Conservation (phyloP, 108 stramenopile genomes). For the Skeletonema grethae region DNA sequence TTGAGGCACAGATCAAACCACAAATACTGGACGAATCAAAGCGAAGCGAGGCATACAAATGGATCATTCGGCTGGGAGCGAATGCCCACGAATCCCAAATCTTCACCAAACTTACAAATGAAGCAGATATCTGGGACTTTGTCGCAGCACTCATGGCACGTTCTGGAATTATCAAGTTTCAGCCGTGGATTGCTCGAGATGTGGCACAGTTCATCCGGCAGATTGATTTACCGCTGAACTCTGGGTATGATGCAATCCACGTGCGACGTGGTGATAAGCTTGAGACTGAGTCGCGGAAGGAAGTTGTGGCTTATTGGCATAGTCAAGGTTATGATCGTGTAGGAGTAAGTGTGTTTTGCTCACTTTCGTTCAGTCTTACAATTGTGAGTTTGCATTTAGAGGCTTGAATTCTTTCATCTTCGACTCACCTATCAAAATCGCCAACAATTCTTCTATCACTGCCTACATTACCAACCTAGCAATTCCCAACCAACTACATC, state of each 20-base stretch:
- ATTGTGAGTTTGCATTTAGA: not conserved
- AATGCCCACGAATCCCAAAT: slow-evolving; percentile 27
- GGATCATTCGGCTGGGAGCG: slow-evolving; percentile 32
- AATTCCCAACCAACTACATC: slow-evolving; percentile 29
- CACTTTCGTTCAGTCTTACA: not conserved
- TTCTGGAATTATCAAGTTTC: slow-evolving; percentile 28
- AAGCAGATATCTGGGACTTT: slow-evolving; percentile 38
- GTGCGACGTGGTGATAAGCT: slow-evolving; percentile 40
- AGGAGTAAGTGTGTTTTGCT: not conserved
- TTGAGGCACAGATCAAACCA: not conserved
- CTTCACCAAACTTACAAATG: slow-evolving; percentile 13
- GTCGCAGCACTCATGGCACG: slow-evolving; percentile 34
- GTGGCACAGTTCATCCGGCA: slow-evolving; percentile 25
- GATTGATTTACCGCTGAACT: slow-evolving; percentile 22
- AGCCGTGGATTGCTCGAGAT: slow-evolving; percentile 45
- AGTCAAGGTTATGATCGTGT: slow-evolving; percentile 4
- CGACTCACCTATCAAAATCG: slow-evolving; percentile 12
- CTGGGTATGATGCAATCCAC: slow-evolving; percentile 35
- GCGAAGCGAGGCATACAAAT: slow-evolving; percentile 8
- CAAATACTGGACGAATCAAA: not conserved
- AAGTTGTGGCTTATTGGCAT: slow-evolving; percentile 17
- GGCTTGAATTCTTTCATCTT: not conserved
- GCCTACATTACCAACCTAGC: too few species aligned
- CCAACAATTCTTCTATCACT: slow-evolving; percentile 9
- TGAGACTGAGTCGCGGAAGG: slow-evolving; percentile 6